Evolutionary conservation across 176 grass and related monocot species (phyloP).

Genomic region (Lolium multiflorum): DNA sequence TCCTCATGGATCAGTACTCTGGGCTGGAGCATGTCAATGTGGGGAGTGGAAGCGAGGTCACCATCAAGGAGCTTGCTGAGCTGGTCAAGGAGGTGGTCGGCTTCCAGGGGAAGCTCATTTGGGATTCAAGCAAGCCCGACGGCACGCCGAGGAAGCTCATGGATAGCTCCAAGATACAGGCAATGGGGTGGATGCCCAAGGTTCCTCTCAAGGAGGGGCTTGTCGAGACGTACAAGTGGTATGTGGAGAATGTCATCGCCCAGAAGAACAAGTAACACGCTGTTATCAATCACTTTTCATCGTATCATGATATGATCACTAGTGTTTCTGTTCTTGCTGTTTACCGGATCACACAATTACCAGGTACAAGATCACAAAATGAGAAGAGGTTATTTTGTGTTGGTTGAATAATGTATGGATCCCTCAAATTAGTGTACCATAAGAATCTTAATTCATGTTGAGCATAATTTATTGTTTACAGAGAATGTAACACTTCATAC

Average conservation of each 20-base stretch:
- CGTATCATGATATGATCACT: conserved; percentile 1
- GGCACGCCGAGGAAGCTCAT: conserved; percentile 88
- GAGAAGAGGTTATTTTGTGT: conserved; percentile 11
- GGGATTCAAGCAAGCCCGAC: conserved; percentile 72
- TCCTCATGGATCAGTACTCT: conserved; percentile 74
- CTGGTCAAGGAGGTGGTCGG: conserved; percentile 73
- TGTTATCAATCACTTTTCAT: no score
- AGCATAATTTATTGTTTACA: neutral
- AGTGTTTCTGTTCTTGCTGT: neutral
- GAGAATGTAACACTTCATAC: neutral
- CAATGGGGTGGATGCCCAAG: conserved; percentile 76
- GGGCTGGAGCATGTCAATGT: conserved; percentile 78
- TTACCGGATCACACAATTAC: conserved; percentile 21
- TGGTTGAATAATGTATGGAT: conserved; percentile 38
- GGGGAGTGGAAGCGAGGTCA: conserved; percentile 72
- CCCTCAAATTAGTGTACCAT: neutral
- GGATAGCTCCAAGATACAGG: conserved; percentile 79
- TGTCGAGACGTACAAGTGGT: conserved; percentile 76
- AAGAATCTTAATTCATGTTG: no score
- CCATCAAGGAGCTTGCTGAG: conserved; percentile 78
- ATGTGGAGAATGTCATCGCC: conserved; percentile 61
- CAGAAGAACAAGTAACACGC: conserved; percentile 26
- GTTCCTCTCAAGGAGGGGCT: conserved; percentile 68
- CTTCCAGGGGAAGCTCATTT: conserved; percentile 67
- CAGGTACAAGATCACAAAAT: conserved; percentile 16